phyloP scores from a whole-genome alignment of 306 rosid genomes.

The Sicyos edulis region DNA sequence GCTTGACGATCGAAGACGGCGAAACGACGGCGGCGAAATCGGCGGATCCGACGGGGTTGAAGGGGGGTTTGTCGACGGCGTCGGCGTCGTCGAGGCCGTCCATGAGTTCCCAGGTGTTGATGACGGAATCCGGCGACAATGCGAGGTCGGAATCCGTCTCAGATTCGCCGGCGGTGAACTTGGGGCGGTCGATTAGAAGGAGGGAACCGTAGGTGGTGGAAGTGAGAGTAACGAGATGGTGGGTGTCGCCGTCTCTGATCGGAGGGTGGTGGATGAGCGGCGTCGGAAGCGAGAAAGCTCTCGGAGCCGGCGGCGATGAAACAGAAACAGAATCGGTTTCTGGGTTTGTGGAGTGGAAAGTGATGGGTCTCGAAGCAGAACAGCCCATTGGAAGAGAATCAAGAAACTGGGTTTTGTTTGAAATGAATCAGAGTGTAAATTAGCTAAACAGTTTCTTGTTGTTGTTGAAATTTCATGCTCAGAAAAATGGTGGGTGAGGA shows the following conservation, averaged over 20 bases:
- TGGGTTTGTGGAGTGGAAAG: conserved; percentile 35
- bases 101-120: conserved; percentile 96
- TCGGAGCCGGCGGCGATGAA: conserved; percentile 27
- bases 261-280: conserved; percentile 81
- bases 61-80: conserved; percentile 29
- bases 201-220: conserved; percentile 87
- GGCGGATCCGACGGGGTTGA: conserved; percentile 28
- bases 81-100: conserved; percentile 38
- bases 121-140: conserved; percentile 77
- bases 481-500: not conserved
- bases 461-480: not conserved
- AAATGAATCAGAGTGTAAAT: not conserved
- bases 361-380: conserved; percentile 60
- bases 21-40: not conserved
- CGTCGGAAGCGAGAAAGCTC: conserved; percentile 50
- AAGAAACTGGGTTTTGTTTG: not conserved
- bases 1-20: conserved; percentile 38
- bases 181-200: conserved; percentile 39
- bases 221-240: conserved; percentile 80
- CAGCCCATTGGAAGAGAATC: conserved; percentile 55
- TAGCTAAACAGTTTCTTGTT: not conserved
- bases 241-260: conserved; percentile 65
- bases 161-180: conserved; percentile 22
- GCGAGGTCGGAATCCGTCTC: conserved; percentile 27
- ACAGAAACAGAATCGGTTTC: conserved; percentile 24